Conservation (phyloP, 108 stramenopile genomes). For the Pinguiococcus pyrenoidosus region DNA sequence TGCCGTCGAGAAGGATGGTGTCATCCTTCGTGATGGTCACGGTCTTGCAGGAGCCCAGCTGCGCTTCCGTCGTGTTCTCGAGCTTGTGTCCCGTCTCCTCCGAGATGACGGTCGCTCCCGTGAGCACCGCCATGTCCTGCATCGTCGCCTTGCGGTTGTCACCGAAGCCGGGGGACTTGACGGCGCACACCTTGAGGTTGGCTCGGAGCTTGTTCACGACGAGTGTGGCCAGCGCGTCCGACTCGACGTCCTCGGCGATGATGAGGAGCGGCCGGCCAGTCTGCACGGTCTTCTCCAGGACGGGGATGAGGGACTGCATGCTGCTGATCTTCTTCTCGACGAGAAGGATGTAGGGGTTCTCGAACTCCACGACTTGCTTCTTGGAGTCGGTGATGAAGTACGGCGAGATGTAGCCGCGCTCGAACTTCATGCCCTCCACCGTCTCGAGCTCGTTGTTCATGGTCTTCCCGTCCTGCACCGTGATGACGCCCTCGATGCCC, state of each 20-base stretch:
- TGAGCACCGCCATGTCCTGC: slow-evolving; percentile 96
- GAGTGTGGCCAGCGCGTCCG: slow-evolving; percentile 91
- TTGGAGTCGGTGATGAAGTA: slow-evolving; percentile 98
- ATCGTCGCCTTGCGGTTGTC: slow-evolving; percentile 99
- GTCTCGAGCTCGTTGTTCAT: slow-evolving; percentile 96
- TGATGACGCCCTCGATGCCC: slow-evolving; percentile 99
- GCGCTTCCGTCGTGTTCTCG: slow-evolving; percentile 73
- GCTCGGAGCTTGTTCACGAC: slow-evolving; percentile 99
- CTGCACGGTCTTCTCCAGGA: slow-evolving; percentile 87
- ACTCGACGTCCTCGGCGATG: slow-evolving; percentile 97
- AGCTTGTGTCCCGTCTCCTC: slow-evolving; percentile 96
- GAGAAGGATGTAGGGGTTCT: slow-evolving; percentile 87
- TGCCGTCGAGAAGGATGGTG: slow-evolving; percentile 87
- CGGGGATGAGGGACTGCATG: slow-evolving; percentile 82
- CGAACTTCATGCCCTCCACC: slow-evolving; percentile 99
- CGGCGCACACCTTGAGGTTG: slow-evolving; percentile 97
- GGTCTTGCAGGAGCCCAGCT: slow-evolving; percentile 81
- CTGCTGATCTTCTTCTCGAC: slow-evolving; percentile 97
- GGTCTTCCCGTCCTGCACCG: slow-evolving; percentile 95
- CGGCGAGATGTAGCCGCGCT: slow-evolving; percentile 97
- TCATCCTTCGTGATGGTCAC: slow-evolving; percentile 92
- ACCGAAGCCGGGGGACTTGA: slow-evolving; percentile 99
- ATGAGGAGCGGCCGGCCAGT: slow-evolving; percentile 79
- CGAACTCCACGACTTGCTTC: slow-evolving; percentile 80
- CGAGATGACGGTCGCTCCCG: slow-evolving; percentile 92